Conservation (phyloP, 2,329 filamentous ascomycete genomes). For the Aureobasidium lini region DNA sequence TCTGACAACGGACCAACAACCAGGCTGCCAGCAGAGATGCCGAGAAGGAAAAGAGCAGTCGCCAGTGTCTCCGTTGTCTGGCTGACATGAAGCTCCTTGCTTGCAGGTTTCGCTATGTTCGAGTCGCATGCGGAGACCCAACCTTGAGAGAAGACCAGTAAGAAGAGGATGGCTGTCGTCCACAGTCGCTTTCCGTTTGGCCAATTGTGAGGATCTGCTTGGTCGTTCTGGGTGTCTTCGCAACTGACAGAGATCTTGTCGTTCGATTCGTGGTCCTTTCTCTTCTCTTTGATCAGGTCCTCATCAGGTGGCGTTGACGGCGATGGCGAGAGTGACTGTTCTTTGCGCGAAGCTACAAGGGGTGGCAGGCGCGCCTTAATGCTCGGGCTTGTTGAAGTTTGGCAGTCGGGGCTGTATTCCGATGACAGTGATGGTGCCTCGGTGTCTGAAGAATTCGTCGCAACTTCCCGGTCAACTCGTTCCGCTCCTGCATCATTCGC, state of each 20-base stretch:
- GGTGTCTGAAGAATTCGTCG: too few species aligned
- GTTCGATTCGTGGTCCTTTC: too few species aligned
- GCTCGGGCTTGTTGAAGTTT: too few species aligned
- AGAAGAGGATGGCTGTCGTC: not conserved
- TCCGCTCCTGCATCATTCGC: too few species aligned
- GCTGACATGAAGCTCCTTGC: not conserved
- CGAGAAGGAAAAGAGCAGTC: not conserved
- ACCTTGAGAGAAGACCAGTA: not conserved
- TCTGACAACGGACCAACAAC: slow-evolving; percentile 1
- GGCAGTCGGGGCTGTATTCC: too few species aligned
- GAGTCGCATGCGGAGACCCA: not conserved
- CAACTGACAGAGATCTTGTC: not conserved
- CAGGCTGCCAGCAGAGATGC: not conserved
- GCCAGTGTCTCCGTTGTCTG: slow-evolving; percentile 2
- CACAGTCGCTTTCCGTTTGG: not conserved
- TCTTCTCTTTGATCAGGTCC: too few species aligned
- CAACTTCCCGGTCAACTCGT: too few species aligned
- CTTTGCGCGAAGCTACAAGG: too few species aligned
- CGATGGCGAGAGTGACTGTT: too few species aligned
- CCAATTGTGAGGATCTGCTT: slow-evolving; percentile 3
- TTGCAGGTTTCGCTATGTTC: not conserved
- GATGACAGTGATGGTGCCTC: too few species aligned
- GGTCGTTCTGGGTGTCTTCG: not conserved
- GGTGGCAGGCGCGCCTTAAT: too few species aligned
- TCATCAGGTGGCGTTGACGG: too few species aligned